These are phyloP conservation scores for Colletotrichum sp. DNA, from an alignment of 2,329 filamentous ascomycete genomes.

Conservation along the genomic window DNA sequence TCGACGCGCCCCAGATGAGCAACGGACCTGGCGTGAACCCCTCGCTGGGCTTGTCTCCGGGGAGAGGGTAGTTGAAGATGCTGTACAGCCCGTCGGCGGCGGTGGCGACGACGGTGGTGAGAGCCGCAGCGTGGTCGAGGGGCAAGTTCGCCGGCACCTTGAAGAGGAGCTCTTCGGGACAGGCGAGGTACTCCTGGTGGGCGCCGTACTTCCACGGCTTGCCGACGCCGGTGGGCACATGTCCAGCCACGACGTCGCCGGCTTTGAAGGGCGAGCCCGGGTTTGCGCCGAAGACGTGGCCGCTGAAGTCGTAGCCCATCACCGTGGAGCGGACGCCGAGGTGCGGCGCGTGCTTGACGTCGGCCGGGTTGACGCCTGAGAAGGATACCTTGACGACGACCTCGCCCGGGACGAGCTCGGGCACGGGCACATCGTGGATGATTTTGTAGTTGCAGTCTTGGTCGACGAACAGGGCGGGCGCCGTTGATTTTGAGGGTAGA, in stretches of 20 bases:
- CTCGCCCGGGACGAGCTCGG: not conserved
- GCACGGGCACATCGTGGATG: not conserved
- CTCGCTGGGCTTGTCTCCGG: not conserved
- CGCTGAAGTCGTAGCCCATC: slow-evolving; percentile 15
- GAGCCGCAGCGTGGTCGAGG: slow-evolving; percentile 14
- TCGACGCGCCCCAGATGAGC: slow-evolving; percentile 43
- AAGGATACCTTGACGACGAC: not conserved
- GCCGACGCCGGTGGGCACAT: not conserved
- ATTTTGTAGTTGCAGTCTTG: not conserved
- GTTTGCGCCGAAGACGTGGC: not conserved
- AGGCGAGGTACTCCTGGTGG: slow-evolving; percentile 2
- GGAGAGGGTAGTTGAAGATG: slow-evolving; percentile 18
- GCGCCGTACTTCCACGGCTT: slow-evolving; percentile 1
- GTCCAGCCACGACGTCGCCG: slow-evolving; percentile 1
- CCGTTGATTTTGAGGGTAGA: not conserved
- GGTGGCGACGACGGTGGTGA: slow-evolving; percentile 18
- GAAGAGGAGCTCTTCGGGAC: not conserved
- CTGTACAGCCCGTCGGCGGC: slow-evolving; percentile 28
- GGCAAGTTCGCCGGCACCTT: slow-evolving; percentile 13
- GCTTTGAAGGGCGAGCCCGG: not conserved
- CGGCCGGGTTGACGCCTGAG: slow-evolving; percentile 16
- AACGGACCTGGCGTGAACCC: slow-evolving; percentile 24
- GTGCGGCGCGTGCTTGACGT: not conserved
- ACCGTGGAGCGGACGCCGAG: not conserved
- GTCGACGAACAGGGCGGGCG: slow-evolving; percentile 2